Evolutionary conservation across 176 grass and related monocot genomes (phyloP), one percentile per base, ranked within the genome.

Genomic region (Zizania latifolia): DNA sequence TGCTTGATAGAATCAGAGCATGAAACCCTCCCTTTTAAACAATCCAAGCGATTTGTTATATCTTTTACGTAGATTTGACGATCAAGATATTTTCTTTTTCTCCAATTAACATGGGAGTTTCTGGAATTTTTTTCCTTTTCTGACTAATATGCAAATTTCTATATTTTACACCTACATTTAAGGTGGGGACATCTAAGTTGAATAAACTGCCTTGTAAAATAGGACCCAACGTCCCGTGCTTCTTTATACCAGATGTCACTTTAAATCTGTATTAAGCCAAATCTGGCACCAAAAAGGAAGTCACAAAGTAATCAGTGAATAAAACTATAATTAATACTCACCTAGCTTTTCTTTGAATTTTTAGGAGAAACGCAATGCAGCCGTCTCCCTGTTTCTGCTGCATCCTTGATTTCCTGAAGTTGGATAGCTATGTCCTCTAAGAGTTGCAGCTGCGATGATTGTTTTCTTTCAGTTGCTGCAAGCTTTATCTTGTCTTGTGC

Each of bases 381-480:
- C 33, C 58, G 77, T 48, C 82, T 44, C 58, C 77, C 79, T 76
- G 74, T 14, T 86, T 94, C 85, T 32, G 89, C 81, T 48, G 73
- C 77, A 77, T 78, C 70, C 68, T 85, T 92, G 51, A 92, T 90
- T 86, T 82, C 89, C 45, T 90, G 74, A 76, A 94, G 89, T 78
- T 94, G 91, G 61, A 71, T 76, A 62, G 91, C 82, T 83, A 92
- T 94, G 59, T 98, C 94, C 82, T 92, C 84, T 40, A 94, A 77
- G 36, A 92, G 85, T 68, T 81, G 87, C 80, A 92, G 79, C 28
- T 90, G 81, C n/a, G 82, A 74, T 3, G 82, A 66, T 15, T 90
- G 82, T 43, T 66, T 79, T 56, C 86, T 86, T 87, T 87, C 88
- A 69, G 61, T 77, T 75, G 84, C 43, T 32, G 81, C 70, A 58